Evolutionary conservation across 768 basidiomycete species (phyloP).

Genomic region (Hydnomerulius pinastri): DNA sequence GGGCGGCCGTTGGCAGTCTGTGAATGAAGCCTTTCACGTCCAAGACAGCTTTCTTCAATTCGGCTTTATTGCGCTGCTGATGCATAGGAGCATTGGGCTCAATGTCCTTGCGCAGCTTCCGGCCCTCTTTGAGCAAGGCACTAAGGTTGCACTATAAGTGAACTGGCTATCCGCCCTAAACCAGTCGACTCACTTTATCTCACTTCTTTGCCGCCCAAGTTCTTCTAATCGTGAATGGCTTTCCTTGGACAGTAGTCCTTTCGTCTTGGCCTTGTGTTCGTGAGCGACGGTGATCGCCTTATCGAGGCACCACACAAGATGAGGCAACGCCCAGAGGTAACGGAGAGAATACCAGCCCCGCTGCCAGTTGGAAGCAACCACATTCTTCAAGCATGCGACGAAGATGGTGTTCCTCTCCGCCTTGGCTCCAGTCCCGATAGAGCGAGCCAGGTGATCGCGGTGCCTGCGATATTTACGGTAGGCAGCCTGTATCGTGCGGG

Average conservation of each 20-base stretch:
- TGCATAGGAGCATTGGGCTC: conserved; percentile 35
- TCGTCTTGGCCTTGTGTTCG: conserved; percentile 33
- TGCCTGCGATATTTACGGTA: conserved; percentile 11
- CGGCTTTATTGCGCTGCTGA: conserved; percentile 16
- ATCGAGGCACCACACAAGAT: conserved; percentile 44
- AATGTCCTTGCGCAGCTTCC: conserved; percentile 31
- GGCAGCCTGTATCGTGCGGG: conserved; percentile 21
- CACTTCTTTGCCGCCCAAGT: conserved; percentile 29
- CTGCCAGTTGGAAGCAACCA: conserved; percentile 30
- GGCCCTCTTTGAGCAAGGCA: conserved; percentile 24
- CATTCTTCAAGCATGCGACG: conserved; percentile 27
- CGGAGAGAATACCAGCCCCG: conserved; percentile 34
- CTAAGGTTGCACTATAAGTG: conserved; percentile 18
- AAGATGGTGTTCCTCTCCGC: conserved; percentile 30
- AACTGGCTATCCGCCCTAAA: not conserved
- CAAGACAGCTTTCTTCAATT: conserved; percentile 28
- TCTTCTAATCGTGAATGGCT: conserved; percentile 39
- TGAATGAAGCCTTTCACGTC: conserved; percentile 31
- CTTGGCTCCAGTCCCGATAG: conserved; percentile 15
- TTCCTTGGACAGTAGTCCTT: conserved; percentile 28
- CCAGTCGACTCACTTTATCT: conserved; percentile 33
- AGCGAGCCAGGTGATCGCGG: conserved; percentile 1
- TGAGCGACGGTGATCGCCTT: conserved; percentile 24
- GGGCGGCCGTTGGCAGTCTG: conserved; percentile 19
- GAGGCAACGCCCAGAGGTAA: conserved; percentile 41